phyloP scores from a whole-genome alignment of 257 asterid species.

The Agastache rugosa region DNA sequence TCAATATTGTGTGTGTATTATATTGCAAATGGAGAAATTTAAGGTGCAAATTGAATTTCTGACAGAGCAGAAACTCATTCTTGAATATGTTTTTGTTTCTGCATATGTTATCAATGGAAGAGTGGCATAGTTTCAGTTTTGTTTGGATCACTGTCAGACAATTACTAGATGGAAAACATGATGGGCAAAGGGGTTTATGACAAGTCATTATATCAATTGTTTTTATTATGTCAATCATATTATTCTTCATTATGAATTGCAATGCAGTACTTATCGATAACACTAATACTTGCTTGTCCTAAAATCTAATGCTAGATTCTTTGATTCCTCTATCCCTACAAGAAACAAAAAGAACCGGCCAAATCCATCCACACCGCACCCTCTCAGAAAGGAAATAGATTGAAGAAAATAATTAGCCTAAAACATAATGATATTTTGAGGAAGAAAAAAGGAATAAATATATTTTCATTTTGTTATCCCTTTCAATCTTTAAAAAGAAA shows the following conservation, averaged over 20 bases:
- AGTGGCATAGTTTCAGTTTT: conserved; percentile 22
- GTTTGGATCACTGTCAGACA: conserved; percentile 36
- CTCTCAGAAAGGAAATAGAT: conserved; percentile 39
- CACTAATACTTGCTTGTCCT: conserved; percentile 66
- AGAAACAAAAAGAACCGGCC: conserved; percentile 83
- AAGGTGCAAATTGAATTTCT: conserved; percentile 10
- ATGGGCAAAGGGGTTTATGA: conserved; percentile 11
- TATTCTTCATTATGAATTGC: conserved; percentile 36
- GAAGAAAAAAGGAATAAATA: conserved; percentile 13
- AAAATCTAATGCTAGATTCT: conserved; percentile 85
- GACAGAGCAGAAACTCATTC: conserved; percentile 23
- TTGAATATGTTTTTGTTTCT: conserved; percentile 17
- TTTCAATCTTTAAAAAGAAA: conserved; percentile 58
- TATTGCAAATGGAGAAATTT: conserved; percentile 9
- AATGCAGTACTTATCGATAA: conserved; percentile 51
- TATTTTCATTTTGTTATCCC: conserved; percentile 45
- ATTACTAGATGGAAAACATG: conserved; percentile 27
- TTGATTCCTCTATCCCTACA: conserved; percentile 80
- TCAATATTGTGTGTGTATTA: not conserved
- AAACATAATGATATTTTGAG: conserved; percentile 7
- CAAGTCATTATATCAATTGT: conserved; percentile 25
- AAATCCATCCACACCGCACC: conserved; percentile 53
- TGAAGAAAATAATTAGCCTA: conserved; percentile 34
- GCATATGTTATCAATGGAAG: conserved; percentile 16
- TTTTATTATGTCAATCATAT: conserved; percentile 33